These are phyloP conservation scores for Pichia sp. DNA, from an alignment of 1,139 yeast species.

Conservation along the genomic window DNA sequence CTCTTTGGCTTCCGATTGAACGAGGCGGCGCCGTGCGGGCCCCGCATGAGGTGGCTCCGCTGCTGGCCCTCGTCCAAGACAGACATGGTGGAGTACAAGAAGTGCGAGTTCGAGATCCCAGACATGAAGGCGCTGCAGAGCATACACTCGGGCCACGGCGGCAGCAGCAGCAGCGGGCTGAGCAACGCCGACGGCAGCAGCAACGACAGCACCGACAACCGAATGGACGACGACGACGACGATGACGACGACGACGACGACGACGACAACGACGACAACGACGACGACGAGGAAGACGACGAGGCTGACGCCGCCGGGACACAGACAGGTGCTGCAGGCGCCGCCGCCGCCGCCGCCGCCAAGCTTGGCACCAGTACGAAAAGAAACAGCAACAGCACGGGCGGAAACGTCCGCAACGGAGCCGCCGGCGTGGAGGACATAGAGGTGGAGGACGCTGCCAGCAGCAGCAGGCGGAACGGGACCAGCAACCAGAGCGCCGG, in stretches of 20 bases:
- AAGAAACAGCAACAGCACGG: background rate
- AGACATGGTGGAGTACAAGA: slow-evolving; percentile 55
- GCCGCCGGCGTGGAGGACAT: slow-evolving; percentile 4
- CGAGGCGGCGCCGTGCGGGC: slow-evolving; percentile 74
- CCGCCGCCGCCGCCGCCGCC: slow-evolving; percentile 10
- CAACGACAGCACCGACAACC: slow-evolving; percentile 3
- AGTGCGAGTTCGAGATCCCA: slow-evolving; percentile 60
- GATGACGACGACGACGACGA: slow-evolving; percentile 24
- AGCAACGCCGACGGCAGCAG: background rate
- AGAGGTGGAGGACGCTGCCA: slow-evolving; percentile 5
- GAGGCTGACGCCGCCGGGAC: slow-evolving; percentile 15
- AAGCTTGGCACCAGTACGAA: background rate
- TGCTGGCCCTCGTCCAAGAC: slow-evolving; percentile 17
- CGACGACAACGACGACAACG: slow-evolving; percentile 21
- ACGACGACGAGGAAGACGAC: slow-evolving; percentile 18
- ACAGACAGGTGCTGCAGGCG: slow-evolving; percentile 7
- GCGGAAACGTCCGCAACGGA: background rate
- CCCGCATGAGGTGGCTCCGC: slow-evolving; percentile 93
- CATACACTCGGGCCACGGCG: background rate
- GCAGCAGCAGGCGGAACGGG: slow-evolving; percentile 2
- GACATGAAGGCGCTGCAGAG: slow-evolving; percentile 29
- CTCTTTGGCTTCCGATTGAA: slow-evolving; percentile 84
- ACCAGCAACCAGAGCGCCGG: slow-evolving; percentile 23
- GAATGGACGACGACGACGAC: slow-evolving; percentile 23
- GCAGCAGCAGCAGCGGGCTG: background rate